Base-by-base conservation (phyloP, 805 yeast species). In the Suhomyces emberorum region DNA sequence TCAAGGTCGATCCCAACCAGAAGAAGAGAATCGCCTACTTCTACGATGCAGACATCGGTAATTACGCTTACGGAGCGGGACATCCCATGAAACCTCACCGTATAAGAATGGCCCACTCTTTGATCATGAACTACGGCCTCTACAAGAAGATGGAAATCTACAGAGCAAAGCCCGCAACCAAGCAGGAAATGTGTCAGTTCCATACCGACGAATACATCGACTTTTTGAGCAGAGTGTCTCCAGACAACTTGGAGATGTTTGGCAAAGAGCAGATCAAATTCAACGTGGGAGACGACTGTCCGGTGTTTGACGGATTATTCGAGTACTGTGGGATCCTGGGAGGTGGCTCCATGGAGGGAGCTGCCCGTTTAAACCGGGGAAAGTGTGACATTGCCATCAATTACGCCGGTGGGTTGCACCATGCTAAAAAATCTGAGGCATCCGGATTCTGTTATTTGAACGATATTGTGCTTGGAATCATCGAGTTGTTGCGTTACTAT, bases 61-160 rank as follows among this genome's bases (percentile, higher is more conserved):
- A 54, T 42, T 54, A 54, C 49, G 55, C 55, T 30, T 54, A 54
- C 35, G 59, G 59, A 10, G 55, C 59, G 2, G 59, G 59, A 22
- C 59, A 54, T 32, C 55, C 57, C 22, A 54, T 54, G 59, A 54
- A 54, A 26, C 59, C 59, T 4, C 59, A 54, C 35, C 46, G 59
- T 4, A 54, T 54, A 41, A 47, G 59, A 43, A 54, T 54, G 59
- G 54, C 59, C 15, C 59, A 54, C 35, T 49, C 54, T 36, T 49
- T 54, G 23, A 53, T 54, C 38, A 54, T 54, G 59, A 54, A 54
- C 49, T 54, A 54, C 30, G 59, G 53, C 21, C 52, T 54, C 37
- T 52, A 54, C 45, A 52, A 54, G 39, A 49, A 51, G 30, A 54
- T 54, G 59, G 59, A 54, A 35, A 53, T 54, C 25, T 54, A 54